Percentiles rank a stretch among this genome's conserved stretches.
phyloP scores from a whole-genome alignment of 345 rosid genomes.

The Linum usitatissimum region DNA sequence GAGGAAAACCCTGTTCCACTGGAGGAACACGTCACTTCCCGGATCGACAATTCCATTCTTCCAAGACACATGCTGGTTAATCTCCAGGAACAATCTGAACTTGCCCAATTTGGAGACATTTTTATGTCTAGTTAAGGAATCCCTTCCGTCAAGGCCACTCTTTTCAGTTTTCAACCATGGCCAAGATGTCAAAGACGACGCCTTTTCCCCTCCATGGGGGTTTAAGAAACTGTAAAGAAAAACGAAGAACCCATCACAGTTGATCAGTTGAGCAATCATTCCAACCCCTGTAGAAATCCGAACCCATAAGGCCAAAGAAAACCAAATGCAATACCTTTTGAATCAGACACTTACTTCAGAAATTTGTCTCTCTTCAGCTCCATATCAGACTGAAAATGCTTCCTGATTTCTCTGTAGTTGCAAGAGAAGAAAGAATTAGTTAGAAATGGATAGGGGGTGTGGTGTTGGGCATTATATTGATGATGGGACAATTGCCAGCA shows the following conservation, averaged over 20 bases:
- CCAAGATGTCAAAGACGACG: not conserved
- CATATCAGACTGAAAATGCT: not conserved
- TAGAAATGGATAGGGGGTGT: no score
- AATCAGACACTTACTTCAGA: not conserved
- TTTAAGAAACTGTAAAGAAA: not conserved
- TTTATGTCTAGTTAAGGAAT: not conserved
- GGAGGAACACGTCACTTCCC: slow-evolving; percentile 27
- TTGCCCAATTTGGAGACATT: not conserved
- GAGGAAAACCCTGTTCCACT: slow-evolving; percentile 48
- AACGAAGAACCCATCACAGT: not conserved
- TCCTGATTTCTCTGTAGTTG: not conserved
- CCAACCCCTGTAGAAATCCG: not conserved
- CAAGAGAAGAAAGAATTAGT: no score
- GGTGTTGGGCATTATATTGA: no score
- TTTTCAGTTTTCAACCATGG: not conserved
- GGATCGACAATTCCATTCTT: slow-evolving; percentile 38
- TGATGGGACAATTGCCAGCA: no score
- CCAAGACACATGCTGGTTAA: slow-evolving; percentile 24
- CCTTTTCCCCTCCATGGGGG: not conserved
- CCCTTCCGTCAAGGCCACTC: not conserved
- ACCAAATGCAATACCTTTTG: not conserved
- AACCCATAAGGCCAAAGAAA: not conserved
- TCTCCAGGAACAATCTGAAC: slow-evolving; percentile 49
- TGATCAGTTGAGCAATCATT: not conserved
- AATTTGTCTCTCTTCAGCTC: no score